Evolutionary conservation across 2,329 filamentous ascomycete species (phyloP).

Genomic region (Alternaria metachromatica): DNA sequence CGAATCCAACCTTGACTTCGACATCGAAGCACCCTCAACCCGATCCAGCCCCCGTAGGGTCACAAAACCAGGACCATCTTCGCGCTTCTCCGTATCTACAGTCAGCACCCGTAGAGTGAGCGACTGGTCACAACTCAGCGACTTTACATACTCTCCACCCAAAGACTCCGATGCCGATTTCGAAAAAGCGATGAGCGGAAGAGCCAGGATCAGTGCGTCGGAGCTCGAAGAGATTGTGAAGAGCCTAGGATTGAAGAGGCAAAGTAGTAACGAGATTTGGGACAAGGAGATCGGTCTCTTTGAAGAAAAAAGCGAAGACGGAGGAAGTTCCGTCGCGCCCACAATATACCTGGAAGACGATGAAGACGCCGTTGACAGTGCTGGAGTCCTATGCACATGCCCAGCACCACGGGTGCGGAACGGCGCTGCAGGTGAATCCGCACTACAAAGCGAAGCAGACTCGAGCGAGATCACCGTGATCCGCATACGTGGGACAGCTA

Average conservation of each 20-base stretch:
- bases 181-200: not conserved
- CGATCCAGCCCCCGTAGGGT: constrained; percentile 13
- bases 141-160: constrained; percentile 22
- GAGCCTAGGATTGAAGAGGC: not conserved
- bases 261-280: not conserved
- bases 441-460: not conserved
- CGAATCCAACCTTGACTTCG: constrained; percentile 35
- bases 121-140: constrained; percentile 29
- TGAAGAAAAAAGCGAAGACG: not conserved
- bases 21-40: constrained; percentile 26
- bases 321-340: not conserved
- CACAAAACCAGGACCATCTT: constrained; percentile 16
- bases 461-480: constrained; percentile 1
- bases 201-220: not conserved
- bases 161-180: not conserved
- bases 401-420: not conserved
- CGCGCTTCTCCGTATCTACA: constrained; percentile 10
- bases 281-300: not conserved
- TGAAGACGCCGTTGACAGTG: not conserved
- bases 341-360: not conserved
- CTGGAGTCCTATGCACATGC: not conserved
- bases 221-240: constrained; percentile 5
- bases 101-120: constrained; percentile 20
- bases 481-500: not conserved
- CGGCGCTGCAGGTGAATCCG: not conserved